Base-by-base conservation (phyloP, 805 yeast genomes). In the Pichia kluyveri region DNA sequence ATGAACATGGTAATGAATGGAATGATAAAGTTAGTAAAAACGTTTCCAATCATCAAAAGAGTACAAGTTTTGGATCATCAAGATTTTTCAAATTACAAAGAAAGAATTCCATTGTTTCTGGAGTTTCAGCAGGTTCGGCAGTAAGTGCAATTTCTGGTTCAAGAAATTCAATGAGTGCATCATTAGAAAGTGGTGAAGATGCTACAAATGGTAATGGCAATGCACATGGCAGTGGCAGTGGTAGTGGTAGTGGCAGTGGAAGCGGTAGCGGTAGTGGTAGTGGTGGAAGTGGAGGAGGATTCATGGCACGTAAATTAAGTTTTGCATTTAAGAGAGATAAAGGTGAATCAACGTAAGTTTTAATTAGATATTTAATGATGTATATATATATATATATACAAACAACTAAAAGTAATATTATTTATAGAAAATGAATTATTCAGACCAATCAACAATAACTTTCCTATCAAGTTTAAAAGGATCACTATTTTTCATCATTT, bases 401-500 rank as follows among this genome's bases (percentile, higher is more conserved):
- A 9, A 12, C 5, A 15, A 12, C 15, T 11, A 17, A 5, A 42
- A 12, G 26, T 11, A 36, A 31, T 10, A 28, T 15, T 17, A 39
- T 32, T 11, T 15, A 32, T n/a, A 30, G 28, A 38, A 19, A 17
- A 18, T n/a, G 26, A 8, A 18, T 26, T 18, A 42, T 10, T 82
- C 89, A 19, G 76, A 67, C 91, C 91, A 85, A 60, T 83, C 86
- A 9, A 82, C 87, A 11, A 64, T 57, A 44, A 82, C 73, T 43
- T 70, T 62, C 44, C 80, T 67, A 5, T 53, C 51, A 46, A 71
- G 64, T 44, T 61, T 67, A 32, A 72, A 65, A 63, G 75, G 71
- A 66, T 87, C 96, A 15, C 90, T 79, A 60, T 88, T 88, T 60
- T 85, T 84, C 65, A 89, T 70, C 48, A 87, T 79, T 51, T 79